Evolutionary conservation across 1,139 yeast genomes (phyloP), one percentile per base, ranked within the genome.

Genomic region (Wickerhamiella infanticola): DNA sequence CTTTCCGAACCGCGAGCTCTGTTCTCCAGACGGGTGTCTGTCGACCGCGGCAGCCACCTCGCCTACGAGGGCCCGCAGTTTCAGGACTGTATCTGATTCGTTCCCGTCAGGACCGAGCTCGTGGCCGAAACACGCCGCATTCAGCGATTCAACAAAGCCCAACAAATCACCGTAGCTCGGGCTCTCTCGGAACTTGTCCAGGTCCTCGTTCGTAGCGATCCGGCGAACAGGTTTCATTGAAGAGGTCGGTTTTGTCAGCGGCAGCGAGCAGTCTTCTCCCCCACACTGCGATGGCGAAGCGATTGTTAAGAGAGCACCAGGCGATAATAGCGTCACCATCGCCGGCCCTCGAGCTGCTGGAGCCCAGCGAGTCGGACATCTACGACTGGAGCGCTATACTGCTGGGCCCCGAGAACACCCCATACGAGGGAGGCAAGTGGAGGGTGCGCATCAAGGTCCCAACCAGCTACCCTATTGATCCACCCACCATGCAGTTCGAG

Each of bases 1-100:
- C 57, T 93, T 93, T 2, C 99, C 99, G 60, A 90, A 90, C 51
- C 99, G 68, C 6, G 95, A 81, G 1, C 73, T 64, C n/a, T 68
- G 70, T 47, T 75, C 90, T 24, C 72, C 64, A 0, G 94, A 88
- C 0, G 96, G 96, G 57, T 81, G 75, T 1, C 57, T 53, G 3
- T 68, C 68, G 0, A 81, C 70, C 0, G 75, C 59, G 0, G 40
- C 49, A 3, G 33, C 8, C 0, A 86, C 71, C 2, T 63, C 55
- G 4, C 69, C 68, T 13, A 88, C 59, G 0, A 78, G 50, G 0
- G 51, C 51, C 13, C 71, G 48, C 3, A 81, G 49, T 0, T 63
- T 49, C 3, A 55, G 50, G 0, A 73, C 64, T 0, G 63, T 54
- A 1, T 55, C 50, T 5, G 54, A 47, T 8, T 51, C 47, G 6